A percentile compares a stretch with the other conserved stretches of the same genome.
Conservation (phyloP, 306 rosid species). For the Elaeagnus macrophylla region DNA sequence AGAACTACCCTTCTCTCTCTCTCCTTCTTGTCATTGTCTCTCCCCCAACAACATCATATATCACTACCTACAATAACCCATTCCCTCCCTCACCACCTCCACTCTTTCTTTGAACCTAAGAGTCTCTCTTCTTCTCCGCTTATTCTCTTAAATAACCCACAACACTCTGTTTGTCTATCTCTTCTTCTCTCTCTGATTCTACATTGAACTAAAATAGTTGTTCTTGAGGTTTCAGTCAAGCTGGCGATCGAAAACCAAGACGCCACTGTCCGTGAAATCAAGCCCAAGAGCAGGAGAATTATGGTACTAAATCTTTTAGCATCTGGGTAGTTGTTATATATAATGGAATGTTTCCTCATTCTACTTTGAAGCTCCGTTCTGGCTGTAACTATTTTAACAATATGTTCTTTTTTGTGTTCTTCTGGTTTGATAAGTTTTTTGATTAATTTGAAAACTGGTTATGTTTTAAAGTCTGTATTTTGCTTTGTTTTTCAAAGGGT, state of each 20-base stretch:
- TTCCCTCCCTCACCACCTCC: slow-evolving; percentile 45
- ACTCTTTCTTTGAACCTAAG: slow-evolving; percentile 16
- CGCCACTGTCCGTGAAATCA: slow-evolving; percentile 67
- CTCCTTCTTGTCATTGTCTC: background rate
- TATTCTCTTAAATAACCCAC: background rate
- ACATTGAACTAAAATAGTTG: background rate
- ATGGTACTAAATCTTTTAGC: slow-evolving; percentile 32
- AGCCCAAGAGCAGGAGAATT: slow-evolving; percentile 88
- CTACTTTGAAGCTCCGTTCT: slow-evolving; percentile 6
- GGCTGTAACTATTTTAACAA: slow-evolving; percentile 8
- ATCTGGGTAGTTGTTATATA: background rate
- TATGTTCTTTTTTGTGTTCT: background rate
- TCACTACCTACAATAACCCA: slow-evolving; percentile 73
- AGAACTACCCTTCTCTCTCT: slow-evolving; percentile 47
- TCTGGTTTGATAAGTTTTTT: background rate
- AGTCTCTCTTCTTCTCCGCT: background rate
- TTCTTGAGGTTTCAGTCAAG: slow-evolving; percentile 14
- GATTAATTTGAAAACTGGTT: slow-evolving; percentile 7
- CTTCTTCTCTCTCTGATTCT: slow-evolving; percentile 3
- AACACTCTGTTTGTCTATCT: background rate
- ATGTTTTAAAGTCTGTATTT: background rate
- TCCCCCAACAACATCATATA: slow-evolving; percentile 31
- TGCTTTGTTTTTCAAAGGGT: slow-evolving; percentile 38
- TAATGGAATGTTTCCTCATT: background rate
- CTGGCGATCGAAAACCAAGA: slow-evolving; percentile 93